Evolutionary conservation across 108 stramenopile genomes (phyloP).

Genomic region (Parietichytrium sp.): DNA sequence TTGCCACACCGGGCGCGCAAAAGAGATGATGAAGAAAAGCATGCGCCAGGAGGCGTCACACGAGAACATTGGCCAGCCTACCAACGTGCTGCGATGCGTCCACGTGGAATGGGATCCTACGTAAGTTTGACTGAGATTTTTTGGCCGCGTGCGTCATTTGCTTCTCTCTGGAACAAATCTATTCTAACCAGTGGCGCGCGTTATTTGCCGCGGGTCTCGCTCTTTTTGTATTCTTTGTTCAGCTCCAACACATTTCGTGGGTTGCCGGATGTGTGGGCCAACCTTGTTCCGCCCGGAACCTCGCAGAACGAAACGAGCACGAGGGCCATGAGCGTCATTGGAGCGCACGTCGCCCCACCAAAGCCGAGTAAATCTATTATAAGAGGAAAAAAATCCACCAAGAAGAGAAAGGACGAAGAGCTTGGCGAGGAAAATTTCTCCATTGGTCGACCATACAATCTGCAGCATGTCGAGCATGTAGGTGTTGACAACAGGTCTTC

Average conservation of each 20-base stretch:
- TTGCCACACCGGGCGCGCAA: no score
- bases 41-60: no score
- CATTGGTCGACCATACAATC: slow-evolving; percentile 57
- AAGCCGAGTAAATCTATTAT: background rate
- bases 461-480: slow-evolving; percentile 58
- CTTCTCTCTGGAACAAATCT: no score
- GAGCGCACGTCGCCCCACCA: slow-evolving; percentile 11
- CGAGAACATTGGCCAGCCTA: slow-evolving; percentile 38
- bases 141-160: no score
- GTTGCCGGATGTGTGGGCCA: slow-evolving; percentile 46
- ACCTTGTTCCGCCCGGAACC: slow-evolving; percentile 33
- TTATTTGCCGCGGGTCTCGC: no score
- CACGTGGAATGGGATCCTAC: slow-evolving; percentile 47
- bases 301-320: background rate
- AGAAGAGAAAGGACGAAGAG: background rate
- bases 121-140: no score
- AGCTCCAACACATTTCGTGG: slow-evolving; percentile 43
- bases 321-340: background rate
- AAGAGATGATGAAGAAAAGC: no score
- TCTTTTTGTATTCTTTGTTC: no score
- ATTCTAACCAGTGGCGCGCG: no score
- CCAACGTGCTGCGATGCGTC: slow-evolving; percentile 13
- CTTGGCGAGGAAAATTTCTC: background rate
- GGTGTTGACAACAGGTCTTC: slow-evolving; percentile 47
- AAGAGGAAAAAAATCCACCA: background rate